These are phyloP conservation scores for Tetrapisispora iriomotensis DNA, from an alignment of 805 yeast species.

Conservation along the genomic window DNA sequence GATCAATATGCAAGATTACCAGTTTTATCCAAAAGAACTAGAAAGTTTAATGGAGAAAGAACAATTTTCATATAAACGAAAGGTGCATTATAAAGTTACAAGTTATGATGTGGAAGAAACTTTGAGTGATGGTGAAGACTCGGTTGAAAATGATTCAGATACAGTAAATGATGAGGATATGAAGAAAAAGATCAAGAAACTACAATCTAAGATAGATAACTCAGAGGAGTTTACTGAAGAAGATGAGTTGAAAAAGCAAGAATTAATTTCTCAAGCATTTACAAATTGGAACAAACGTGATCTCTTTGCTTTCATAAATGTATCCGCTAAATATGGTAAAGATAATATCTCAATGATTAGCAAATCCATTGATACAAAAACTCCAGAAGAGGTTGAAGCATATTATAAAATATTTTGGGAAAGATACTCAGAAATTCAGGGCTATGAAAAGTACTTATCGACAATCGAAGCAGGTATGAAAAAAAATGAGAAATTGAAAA, in stretches of 20 bases:
- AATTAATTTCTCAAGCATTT: slow-evolving; percentile 48
- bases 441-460: slow-evolving; percentile 58
- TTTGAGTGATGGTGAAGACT: slow-evolving; percentile 27
- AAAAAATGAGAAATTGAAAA: slow-evolving; percentile 43
- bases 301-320: slow-evolving; percentile 60
- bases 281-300: slow-evolving; percentile 67
- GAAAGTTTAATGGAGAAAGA: slow-evolving; percentile 50
- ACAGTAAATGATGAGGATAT: slow-evolving; percentile 1
- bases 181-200: slow-evolving; percentile 20
- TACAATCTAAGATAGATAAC: slow-evolving; percentile 47
- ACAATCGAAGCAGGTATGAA: slow-evolving; percentile 68
- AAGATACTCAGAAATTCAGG: slow-evolving; percentile 49
- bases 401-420: slow-evolving; percentile 60
- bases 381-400: slow-evolving; percentile 46
- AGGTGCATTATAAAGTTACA: slow-evolving; percentile 48
- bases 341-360: slow-evolving; percentile 41
- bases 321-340: slow-evolving; percentile 59
- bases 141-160: slow-evolving; percentile 17
- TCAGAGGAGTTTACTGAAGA: slow-evolving; percentile 55
- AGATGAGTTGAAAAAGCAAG: slow-evolving; percentile 45
- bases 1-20: slow-evolving; percentile 60
- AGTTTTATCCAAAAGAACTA: slow-evolving; percentile 53
- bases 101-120: slow-evolving; percentile 48
- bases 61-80: slow-evolving; percentile 51
- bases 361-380: slow-evolving; percentile 45